Evolutionary conservation across 2,329 filamentous ascomycete species (phyloP), one percentile per base, ranked within the genome.

Genomic region (Penicillium olsonii): DNA sequence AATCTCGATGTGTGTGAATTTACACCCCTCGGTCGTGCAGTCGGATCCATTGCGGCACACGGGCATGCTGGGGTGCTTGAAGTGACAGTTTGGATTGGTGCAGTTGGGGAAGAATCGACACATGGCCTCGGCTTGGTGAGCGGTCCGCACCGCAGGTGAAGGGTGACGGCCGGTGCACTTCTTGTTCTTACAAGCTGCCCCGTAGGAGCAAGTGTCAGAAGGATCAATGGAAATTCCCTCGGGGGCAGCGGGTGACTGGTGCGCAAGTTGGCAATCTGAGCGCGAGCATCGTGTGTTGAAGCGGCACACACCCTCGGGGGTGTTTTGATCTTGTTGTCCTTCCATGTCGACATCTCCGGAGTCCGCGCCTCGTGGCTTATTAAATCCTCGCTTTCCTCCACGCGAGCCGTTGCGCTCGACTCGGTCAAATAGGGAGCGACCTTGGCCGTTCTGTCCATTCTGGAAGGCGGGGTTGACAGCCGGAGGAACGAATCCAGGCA

Each of bases 91-190:
- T 8, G 86, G 82, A 70, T 97, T 96, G 42, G 90, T 87, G 78
- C 91, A 96, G 74, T 95, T 90, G 50, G 92, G 90, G 70, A 84
- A 95, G 78, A 91, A 96, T 66, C 87, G 90, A 82, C 92, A 96
- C 64, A 95, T 87, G 69, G 88, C 85, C 69, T 94, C 88, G 51
- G 84, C 81, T 73, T 95, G 88, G 68, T 92, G 89, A 20, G 86
- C 84, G 43, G 83, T 75, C 68, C 85, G 89, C 60, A 88, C 82
- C 5, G 92, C 91, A 1, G 94, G 94, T 6, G 92, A 96, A 2
- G 94, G 94, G 70, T 99, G 94, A 51, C 90, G 88, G 24, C 83
- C 92, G 8, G 88, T 88, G 67, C 94, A 99, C 75, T 97, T 97
- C 64, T 84, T 82, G 78, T 97, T 99, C 75, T 94, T 95, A 83